Evolutionary conservation across 1,284 basidiomycete genomes (phyloP).

Genomic region (Grifola frondosa): DNA sequence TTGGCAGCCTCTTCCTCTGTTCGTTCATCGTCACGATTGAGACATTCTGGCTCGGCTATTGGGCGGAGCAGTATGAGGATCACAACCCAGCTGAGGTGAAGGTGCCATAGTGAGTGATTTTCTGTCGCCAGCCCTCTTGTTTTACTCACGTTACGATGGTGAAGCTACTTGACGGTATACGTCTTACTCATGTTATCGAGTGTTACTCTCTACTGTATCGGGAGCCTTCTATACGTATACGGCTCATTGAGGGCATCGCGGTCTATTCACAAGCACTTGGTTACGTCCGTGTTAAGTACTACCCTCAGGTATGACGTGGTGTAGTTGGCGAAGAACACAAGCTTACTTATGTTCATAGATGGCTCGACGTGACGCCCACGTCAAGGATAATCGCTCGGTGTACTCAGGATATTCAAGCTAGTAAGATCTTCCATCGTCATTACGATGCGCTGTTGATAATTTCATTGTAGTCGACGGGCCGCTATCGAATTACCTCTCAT

Average conservation of each 20-base stretch:
- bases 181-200: constrained; percentile 32
- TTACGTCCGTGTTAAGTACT: constrained; percentile 53
- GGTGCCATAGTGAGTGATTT: constrained; percentile 29
- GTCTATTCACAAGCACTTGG: constrained; percentile 52
- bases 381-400: constrained; percentile 57
- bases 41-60: constrained; percentile 28
- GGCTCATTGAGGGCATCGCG: constrained; percentile 51
- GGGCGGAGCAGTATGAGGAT: constrained; percentile 30
- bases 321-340: not conserved
- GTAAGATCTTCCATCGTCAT: constrained; percentile 23
- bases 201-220: constrained; percentile 26
- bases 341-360: constrained; percentile 24
- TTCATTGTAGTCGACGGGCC: constrained; percentile 32
- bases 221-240: constrained; percentile 36
- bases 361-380: constrained; percentile 54
- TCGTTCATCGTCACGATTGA: constrained; percentile 21
- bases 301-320: constrained; percentile 40
- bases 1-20: constrained; percentile 22
- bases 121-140: not conserved
- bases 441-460: not conserved
- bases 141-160: not conserved
- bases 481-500: constrained; percentile 25
- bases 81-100: constrained; percentile 27
- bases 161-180: constrained; percentile 46
- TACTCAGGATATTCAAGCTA: constrained; percentile 55